Percentiles rank a stretch among this genome's conserved stretches.
Conservation (phyloP, 2,329 filamentous ascomycete genomes). For the Phialophora expanda region DNA sequence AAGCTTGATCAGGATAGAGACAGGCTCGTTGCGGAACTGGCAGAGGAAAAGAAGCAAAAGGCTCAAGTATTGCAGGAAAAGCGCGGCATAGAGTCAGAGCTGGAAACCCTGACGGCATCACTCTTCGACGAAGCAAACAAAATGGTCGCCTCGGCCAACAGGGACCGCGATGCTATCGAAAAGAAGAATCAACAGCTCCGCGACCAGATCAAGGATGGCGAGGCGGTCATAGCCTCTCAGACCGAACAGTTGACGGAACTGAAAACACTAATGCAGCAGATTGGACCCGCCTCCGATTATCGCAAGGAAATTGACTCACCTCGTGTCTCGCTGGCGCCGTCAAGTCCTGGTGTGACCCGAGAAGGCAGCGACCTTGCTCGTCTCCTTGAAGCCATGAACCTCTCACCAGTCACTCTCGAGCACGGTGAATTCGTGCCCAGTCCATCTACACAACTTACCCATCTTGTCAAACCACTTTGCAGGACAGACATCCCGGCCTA, state of each 20-base stretch:
- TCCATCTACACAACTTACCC: conserved; percentile 74
- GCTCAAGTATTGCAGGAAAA: conserved; percentile 75
- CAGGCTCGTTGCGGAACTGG: conserved; percentile 62
- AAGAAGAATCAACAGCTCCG: conserved; percentile 87
- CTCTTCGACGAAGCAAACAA: conserved; percentile 98
- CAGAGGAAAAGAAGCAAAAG: conserved; percentile 70
- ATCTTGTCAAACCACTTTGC: conserved; percentile 81
- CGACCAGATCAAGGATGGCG: conserved; percentile 83
- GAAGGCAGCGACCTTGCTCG: conserved; percentile 61
- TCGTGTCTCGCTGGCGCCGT: conserved; percentile 72
- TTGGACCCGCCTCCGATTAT: conserved; percentile 64
- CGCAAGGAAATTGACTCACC: conserved; percentile 71
- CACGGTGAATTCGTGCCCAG: conserved; percentile 63
- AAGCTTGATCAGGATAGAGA: conserved; percentile 75
- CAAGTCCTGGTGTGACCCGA: conserved; percentile 70
- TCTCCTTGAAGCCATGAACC: conserved; percentile 65
- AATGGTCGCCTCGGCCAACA: conserved; percentile 92
- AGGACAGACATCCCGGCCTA: conserved; percentile 81
- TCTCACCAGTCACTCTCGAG: conserved; percentile 56
- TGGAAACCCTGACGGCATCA: conserved; percentile 86
- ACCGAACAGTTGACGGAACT: conserved; percentile 92
- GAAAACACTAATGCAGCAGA: conserved; percentile 88
- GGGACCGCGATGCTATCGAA: conserved; percentile 78
- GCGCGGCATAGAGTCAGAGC: conserved; percentile 86
- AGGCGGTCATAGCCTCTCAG: conserved; percentile 82